phyloP scores from a whole-genome alignment of 495 filamentous ascomycete species.

The Penicillium macrosclerotiorum region DNA sequence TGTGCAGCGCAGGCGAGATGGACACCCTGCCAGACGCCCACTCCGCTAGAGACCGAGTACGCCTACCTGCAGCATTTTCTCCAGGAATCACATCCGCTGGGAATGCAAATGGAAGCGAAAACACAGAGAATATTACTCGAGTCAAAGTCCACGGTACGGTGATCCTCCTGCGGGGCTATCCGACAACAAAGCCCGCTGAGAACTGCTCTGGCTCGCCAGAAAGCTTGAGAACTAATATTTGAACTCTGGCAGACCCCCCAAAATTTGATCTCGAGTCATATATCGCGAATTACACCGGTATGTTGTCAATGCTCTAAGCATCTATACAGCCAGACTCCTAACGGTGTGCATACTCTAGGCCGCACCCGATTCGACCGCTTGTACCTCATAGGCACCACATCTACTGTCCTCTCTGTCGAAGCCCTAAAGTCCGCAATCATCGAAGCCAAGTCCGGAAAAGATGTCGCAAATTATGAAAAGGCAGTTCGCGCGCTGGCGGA shows the following conservation, averaged over 20 bases:
- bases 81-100: neutral
- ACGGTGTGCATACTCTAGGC: constrained; percentile 18
- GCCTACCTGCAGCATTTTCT: constrained; percentile 9
- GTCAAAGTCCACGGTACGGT: constrained; percentile 35
- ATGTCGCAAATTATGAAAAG: constrained; percentile 67
- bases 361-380: constrained; percentile 77
- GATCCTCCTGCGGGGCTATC: constrained; percentile 3
- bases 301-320: neutral
- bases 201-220: neutral
- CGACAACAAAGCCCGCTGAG: neutral
- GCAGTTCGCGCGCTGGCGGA: constrained; percentile 62
- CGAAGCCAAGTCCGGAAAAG: constrained; percentile 75
- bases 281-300: constrained; percentile 87
- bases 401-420: constrained; percentile 72
- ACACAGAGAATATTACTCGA: constrained; percentile 5
- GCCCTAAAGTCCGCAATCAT: constrained; percentile 73
- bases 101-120: neutral
- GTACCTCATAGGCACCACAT: constrained; percentile 74
- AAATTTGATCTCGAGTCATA: constrained; percentile 94
- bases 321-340: neutral
- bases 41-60: constrained; percentile 13
- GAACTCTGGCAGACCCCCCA: constrained; percentile 59
- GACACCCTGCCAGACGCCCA: constrained; percentile 31
- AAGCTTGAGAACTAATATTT: constrained; percentile 2
- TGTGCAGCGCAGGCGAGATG: constrained; percentile 18